A percentile compares a stretch with the other conserved stretches of the same genome.
Evolutionary conservation across 78 protist genomes (phyloP).

Genomic region (Parvularia atlantis): DNA sequence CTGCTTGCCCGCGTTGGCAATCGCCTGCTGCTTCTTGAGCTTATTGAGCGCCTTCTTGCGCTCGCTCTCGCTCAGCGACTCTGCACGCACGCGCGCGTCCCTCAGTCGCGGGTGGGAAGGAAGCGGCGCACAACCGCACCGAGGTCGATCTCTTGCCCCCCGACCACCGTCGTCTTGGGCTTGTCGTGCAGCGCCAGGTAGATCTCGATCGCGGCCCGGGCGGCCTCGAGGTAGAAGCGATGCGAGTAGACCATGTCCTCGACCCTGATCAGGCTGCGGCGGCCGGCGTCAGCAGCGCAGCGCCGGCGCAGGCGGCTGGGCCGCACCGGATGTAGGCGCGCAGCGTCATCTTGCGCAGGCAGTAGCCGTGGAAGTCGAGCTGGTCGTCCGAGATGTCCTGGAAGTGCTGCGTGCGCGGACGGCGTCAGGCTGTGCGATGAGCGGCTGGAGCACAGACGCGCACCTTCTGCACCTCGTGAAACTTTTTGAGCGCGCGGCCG

Average conservation of each 20-base stretch:
- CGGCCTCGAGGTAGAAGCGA: not conserved
- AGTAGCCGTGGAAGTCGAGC: constrained; percentile 88
- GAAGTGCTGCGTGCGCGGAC: constrained; percentile 37
- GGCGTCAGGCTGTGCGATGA: not conserved
- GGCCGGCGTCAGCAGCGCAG: no score
- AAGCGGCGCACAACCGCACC: not conserved
- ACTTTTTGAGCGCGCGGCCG: constrained; percentile 55
- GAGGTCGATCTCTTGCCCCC: not conserved
- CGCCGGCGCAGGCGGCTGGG: no score
- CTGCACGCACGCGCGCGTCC: not conserved
- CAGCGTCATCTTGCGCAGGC: constrained; percentile 73
- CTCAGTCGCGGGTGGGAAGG: no score
- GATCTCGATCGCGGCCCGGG: constrained; percentile 1
- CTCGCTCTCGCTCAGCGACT: not conserved
- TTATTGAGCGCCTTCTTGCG: constrained; percentile 25
- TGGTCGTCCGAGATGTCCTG: constrained; percentile 80
- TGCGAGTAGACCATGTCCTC: constrained; percentile 21
- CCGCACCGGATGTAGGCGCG: constrained; percentile 61
- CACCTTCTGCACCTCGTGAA: constrained; percentile 48
- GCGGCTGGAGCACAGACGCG: not conserved
- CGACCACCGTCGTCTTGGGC: not conserved
- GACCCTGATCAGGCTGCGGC: not conserved
- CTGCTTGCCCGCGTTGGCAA: no score
- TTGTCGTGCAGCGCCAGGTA: not conserved
- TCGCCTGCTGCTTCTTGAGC: constrained; percentile 14